A percentile compares a stretch with the other conserved stretches of the same genome.
These are phyloP conservation scores for Mycena olivaceomarginata DNA, from an alignment of 768 basidiomycete genomes.

Conservation along the genomic window DNA sequence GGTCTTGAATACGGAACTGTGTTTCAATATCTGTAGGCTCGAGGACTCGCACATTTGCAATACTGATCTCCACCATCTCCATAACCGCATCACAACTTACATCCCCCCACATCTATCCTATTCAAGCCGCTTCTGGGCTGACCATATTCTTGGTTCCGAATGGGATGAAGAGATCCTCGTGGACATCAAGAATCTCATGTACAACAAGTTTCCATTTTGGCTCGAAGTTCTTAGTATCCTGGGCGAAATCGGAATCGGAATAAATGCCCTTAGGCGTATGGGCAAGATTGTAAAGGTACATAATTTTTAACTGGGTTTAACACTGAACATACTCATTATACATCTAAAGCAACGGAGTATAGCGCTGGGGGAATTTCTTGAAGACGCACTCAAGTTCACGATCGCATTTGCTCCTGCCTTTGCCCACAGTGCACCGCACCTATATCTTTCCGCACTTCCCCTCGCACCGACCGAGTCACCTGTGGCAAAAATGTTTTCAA, in stretches of 20 bases:
- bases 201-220: neutral
- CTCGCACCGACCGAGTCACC: neutral
- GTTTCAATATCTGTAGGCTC: too few relatives aligned
- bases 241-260: neutral
- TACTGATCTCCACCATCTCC: too few relatives aligned
- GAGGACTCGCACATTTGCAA: too few relatives aligned
- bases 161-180: neutral
- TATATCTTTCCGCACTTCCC: neutral
- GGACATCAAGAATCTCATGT: neutral
- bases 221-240: neutral
- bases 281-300: neutral
- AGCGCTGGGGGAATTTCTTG: neutral
- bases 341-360: neutral
- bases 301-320: neutral
- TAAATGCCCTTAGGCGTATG: neutral
- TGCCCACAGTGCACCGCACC: too few relatives aligned
- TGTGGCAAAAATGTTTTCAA: too few relatives aligned
- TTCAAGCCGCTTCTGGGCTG: too few relatives aligned
- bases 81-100: too few relatives aligned
- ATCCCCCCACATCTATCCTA: too few relatives aligned
- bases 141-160: too few relatives aligned
- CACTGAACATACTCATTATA: neutral
- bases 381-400: too few relatives aligned
- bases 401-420: too few relatives aligned
- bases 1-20: too few relatives aligned